phyloP scores from a whole-genome alignment of 1,284 basidiomycete species.

The Macrocystidia cucumis region DNA sequence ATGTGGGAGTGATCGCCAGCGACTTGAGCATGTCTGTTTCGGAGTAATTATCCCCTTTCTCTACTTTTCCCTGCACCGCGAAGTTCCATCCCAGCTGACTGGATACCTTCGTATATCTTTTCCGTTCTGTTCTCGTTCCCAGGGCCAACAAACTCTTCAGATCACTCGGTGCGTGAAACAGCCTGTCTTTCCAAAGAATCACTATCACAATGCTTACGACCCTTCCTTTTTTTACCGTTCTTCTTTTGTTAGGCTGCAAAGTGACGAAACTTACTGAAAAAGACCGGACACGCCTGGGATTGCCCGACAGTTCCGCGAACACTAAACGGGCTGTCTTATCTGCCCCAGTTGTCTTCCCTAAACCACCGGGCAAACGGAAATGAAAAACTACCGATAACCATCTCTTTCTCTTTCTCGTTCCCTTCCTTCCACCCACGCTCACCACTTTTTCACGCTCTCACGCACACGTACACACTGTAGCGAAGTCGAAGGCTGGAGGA shows the following conservation, averaged over 20 bases:
- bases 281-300: slow-evolving; percentile 62
- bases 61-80: not conserved
- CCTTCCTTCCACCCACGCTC: too few species aligned
- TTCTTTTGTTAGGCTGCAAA: slow-evolving; percentile 53
- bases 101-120: not conserved
- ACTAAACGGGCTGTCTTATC: slow-evolving; percentile 65
- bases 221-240: slow-evolving; percentile 24
- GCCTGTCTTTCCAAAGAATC: slow-evolving; percentile 1
- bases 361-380: slow-evolving; percentile 38
- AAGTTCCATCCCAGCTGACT: not conserved
- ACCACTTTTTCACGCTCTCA: too few species aligned
- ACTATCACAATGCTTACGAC: not conserved
- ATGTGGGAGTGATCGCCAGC: slow-evolving; percentile 57
- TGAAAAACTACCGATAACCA: too few species aligned
- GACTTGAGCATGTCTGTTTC: slow-evolving; percentile 61
- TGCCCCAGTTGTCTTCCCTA: slow-evolving; percentile 76
- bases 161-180: slow-evolving; percentile 34
- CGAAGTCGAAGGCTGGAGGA: too few species aligned
- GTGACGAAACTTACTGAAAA: slow-evolving; percentile 48
- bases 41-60: too few species aligned
- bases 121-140: slow-evolving; percentile 6
- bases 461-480: too few species aligned
- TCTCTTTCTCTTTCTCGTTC: too few species aligned
- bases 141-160: slow-evolving; percentile 48
- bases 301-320: slow-evolving; percentile 50